A percentile compares a stretch with the other conserved stretches of the same genome.
These are phyloP conservation scores for Zygosaccharomyces sapae DNA, from an alignment of 1,139 yeast genomes.

Conservation along the genomic window DNA sequence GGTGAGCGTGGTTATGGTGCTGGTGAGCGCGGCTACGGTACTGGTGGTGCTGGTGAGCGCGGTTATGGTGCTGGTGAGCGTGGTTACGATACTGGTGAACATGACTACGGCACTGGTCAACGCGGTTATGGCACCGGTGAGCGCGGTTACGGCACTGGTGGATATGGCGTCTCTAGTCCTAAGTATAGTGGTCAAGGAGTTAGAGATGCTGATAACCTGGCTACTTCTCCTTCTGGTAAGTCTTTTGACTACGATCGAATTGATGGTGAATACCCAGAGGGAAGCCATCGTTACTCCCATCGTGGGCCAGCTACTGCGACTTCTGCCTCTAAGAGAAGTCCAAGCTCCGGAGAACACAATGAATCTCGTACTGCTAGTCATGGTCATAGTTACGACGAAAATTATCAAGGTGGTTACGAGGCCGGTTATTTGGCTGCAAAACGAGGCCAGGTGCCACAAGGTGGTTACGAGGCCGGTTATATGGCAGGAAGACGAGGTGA, in stretches of 20 bases:
- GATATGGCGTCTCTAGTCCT: background rate
- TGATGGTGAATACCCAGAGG: background rate
- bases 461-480: too few species aligned
- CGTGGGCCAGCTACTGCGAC: constrained; percentile 3
- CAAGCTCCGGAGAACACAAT: background rate
- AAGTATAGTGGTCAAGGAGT: background rate
- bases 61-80: background rate
- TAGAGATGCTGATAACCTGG: background rate
- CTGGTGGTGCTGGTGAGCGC: too few species aligned
- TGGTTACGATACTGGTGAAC: background rate
- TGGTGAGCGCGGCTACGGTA: too few species aligned
- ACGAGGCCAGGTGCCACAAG: background rate
- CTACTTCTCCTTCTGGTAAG: background rate
- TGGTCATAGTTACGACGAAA: constrained; percentile 2
- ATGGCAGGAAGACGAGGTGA: background rate
- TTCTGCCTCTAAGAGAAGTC: constrained; percentile 1
- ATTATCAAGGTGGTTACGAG: constrained; percentile 4
- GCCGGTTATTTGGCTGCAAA: constrained; percentile 2
- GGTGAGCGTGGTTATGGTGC: too few species aligned
- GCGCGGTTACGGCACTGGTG: constrained; percentile 3
- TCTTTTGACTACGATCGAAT: constrained; percentile 1
- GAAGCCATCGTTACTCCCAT: background rate
- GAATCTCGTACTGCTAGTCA: constrained; percentile 3
- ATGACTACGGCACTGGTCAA: background rate
- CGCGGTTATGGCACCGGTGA: background rate